Evolutionary conservation across 176 grass and related monocot species (phyloP), one percentile per base, ranked within the genome.

Genomic region (Puya raimondii): DNA sequence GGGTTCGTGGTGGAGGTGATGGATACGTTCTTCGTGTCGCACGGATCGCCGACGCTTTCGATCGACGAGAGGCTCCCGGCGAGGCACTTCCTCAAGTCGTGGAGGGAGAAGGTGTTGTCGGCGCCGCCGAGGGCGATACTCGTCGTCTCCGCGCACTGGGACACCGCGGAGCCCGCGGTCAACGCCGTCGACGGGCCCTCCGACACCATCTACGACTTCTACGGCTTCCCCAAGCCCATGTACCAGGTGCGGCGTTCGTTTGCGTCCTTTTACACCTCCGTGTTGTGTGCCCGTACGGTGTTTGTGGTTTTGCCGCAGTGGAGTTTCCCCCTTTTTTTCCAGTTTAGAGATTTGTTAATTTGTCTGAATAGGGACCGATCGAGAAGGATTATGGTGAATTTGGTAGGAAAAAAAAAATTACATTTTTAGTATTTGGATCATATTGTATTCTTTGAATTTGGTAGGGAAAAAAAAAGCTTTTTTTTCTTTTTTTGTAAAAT

Each of bases 21-120:
- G 81, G 81, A 84, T 53, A 79, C 82, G 3, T 79, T 84, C 70
- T 84, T 79, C 65, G 13, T 84, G 22, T 74, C 82, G 1, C 82
- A 79, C 9, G 76, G 76, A 12, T 71, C 56, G 20, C 76, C 65
- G 22, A 68, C 53, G 51, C 71, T 84, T 2, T 51, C 72, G 18
- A 66, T 66, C 23, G 81, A 79, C 61, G 82, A 84, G 3, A 17
- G 64, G 47, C 13, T 70, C 13, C 3, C 47, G 63, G 70, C 70
- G 57, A 42, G 49, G 25, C 52, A 42, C 12, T 79, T 84, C 72
- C n/a, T 84, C 13, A 27, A 70, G 47, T 79, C 71, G 22, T 79
- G 82, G 76, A 50, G 61, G 68, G 27, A 9, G 6, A 67, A 57
- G 29, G 48, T 78, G 16, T 54, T 80, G 25, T 52, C 68, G 14